Conservation (phyloP, 805 yeast species). For the Candida hispaniensis region DNA sequence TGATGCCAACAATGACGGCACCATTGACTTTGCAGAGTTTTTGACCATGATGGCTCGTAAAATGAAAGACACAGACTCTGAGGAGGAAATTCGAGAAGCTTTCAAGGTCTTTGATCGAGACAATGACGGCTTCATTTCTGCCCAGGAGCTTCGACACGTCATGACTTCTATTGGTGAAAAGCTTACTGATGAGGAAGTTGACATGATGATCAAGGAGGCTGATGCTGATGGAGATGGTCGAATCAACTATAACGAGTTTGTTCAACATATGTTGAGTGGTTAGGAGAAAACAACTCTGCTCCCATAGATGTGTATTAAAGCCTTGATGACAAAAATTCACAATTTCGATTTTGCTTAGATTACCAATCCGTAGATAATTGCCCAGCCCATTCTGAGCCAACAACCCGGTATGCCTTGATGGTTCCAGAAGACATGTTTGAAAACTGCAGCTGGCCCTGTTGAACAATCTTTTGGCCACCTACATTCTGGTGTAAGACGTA, state of each 20-base stretch:
- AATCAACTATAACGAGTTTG: constrained; percentile 93
- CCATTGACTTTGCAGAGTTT: constrained; percentile 72
- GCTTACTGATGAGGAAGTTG: constrained; percentile 92
- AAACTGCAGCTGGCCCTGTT: constrained; percentile 25
- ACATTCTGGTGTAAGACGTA: constrained; percentile 28
- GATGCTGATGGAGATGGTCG: constrained; percentile 80
- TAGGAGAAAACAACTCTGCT: not conserved
- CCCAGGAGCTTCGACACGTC: constrained; percentile 93
- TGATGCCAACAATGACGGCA: constrained; percentile 89
- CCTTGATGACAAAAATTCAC: no score
- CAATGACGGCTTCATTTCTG: constrained; percentile 94
- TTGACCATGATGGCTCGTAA: constrained; percentile 83
- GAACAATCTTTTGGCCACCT: constrained; percentile 26
- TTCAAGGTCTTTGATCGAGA: constrained; percentile 90
- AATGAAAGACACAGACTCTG: constrained; percentile 92
- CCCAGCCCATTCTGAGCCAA: constrained; percentile 28
- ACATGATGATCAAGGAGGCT: constrained; percentile 94
- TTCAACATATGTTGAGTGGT: constrained; percentile 52
- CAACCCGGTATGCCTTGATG: constrained; percentile 27
- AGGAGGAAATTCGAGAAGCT: constrained; percentile 95
- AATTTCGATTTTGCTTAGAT: not conserved
- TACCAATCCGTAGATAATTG: constrained; percentile 4
- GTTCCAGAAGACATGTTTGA: constrained; percentile 25
- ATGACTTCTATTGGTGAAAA: constrained; percentile 96
- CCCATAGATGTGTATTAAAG: no score